Evolutionary conservation across 225 moss, liverwort and hornwort species (phyloP).

Genomic region (Pleurozium schreberi): DNA sequence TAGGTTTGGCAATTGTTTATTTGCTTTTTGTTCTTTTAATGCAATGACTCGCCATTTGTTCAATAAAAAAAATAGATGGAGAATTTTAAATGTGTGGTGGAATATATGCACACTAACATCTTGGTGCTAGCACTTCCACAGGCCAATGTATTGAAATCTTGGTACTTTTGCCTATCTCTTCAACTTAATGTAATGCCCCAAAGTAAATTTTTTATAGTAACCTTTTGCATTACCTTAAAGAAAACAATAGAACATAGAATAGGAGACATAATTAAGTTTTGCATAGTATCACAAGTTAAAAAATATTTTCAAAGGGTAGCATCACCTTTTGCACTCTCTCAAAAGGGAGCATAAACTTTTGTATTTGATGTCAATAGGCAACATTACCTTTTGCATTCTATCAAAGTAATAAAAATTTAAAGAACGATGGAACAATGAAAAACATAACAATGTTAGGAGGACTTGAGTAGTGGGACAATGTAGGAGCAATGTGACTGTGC

Average conservation of each 20-base stretch:
- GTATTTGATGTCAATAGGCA: too few relatives aligned
- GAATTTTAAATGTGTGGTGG: too few relatives aligned
- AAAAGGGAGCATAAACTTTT: too few relatives aligned
- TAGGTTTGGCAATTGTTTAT: too few relatives aligned
- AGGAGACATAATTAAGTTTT: too few relatives aligned
- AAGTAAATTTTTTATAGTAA: neutral
- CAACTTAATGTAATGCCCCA: fast-evolving
- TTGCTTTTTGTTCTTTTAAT: too few relatives aligned
- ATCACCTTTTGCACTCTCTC: neutral
- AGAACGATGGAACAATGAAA: neutral
- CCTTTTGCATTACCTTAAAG: fast-evolving
- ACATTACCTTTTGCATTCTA: neutral
- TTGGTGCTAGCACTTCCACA: fast-evolving
- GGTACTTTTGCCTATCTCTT: neutral
- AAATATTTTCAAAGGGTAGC: neutral
- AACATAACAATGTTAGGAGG: neutral
- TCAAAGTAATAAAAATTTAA: neutral
- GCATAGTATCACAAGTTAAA: neutral
- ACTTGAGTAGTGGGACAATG: neutral
- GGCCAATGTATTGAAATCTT: neutral
- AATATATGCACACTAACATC: too few relatives aligned
- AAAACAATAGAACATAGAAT: fast-evolving
- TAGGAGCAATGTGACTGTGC: too few relatives aligned
- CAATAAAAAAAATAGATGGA: too few relatives aligned
- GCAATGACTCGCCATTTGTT: too few relatives aligned